Percentiles rank a stretch among this genome's conserved stretches.
Conservation (phyloP, 1,139 yeast species). For the Debaryomycetaceae sp. region DNA sequence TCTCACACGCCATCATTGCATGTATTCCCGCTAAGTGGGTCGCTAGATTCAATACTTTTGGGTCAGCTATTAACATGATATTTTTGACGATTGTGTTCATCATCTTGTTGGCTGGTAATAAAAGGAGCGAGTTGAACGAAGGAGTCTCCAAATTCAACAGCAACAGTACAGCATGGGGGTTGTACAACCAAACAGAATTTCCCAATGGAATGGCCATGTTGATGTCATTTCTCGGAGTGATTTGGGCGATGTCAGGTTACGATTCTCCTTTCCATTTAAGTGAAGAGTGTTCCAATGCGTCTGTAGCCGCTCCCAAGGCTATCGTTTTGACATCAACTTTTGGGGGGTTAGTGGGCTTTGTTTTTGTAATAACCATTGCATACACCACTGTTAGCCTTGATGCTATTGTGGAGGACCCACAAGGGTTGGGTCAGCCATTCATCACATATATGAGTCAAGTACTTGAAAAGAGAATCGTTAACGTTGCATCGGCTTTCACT, state of each 20-base stretch:
- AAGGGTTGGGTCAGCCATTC: constrained; percentile 63
- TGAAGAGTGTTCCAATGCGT: constrained; percentile 68
- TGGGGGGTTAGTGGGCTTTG: constrained; percentile 63
- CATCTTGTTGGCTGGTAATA: constrained; percentile 53
- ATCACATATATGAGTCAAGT: constrained; percentile 57
- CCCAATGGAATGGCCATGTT: constrained; percentile 62
- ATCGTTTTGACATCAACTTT: constrained; percentile 59
- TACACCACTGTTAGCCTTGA: constrained; percentile 57
- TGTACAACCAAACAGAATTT: constrained; percentile 63
- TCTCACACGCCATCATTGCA: constrained; percentile 48
- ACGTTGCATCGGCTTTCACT: constrained; percentile 58
- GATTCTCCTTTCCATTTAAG: constrained; percentile 73
- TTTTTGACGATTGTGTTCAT: constrained; percentile 56
- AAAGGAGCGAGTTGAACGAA: constrained; percentile 31
- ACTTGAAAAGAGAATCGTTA: constrained; percentile 40
- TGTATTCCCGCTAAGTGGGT: constrained; percentile 54
- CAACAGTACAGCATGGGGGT: constrained; percentile 53
- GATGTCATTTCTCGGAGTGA: constrained; percentile 60
- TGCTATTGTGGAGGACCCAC: constrained; percentile 47
- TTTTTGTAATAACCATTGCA: constrained; percentile 62
- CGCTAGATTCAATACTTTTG: constrained; percentile 52
- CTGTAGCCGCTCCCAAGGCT: constrained; percentile 63
- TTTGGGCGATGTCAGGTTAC: constrained; percentile 77
- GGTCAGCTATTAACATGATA: constrained; percentile 49
- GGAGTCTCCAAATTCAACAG: constrained; percentile 46